Evolutionary conservation across 345 rosid species (phyloP).

Genomic region (Geranium rotundifolium): DNA sequence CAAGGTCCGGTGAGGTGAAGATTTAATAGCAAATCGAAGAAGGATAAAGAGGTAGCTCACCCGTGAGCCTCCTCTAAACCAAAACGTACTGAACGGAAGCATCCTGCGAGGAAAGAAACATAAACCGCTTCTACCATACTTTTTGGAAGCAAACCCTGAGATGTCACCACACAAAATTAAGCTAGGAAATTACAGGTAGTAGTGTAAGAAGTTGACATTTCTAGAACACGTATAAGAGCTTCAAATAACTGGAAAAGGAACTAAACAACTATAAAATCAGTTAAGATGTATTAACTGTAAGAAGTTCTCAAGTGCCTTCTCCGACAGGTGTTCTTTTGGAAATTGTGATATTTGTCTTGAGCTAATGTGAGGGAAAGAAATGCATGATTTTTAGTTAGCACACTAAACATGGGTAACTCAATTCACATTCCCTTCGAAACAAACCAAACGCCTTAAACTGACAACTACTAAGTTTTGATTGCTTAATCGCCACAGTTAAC

Average conservation of each 20-base stretch:
- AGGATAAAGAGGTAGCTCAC: slow-evolving; percentile 25
- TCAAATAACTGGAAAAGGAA: no score
- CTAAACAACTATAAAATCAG: no score
- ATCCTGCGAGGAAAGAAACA: slow-evolving; percentile 83
- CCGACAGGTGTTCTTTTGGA: no score
- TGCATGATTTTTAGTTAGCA: neutral
- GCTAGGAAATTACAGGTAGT: neutral
- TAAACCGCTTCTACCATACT: slow-evolving; percentile 62
- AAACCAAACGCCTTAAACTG: neutral
- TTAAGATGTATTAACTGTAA: no score
- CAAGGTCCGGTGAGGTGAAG: no score
- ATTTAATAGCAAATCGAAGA: slow-evolving; percentile 2
- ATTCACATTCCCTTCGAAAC: neutral
- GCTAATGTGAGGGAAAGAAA: neutral
- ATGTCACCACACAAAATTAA: neutral
- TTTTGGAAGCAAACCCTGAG: slow-evolving; percentile 56
- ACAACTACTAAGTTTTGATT: neutral
- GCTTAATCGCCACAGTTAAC: no score
- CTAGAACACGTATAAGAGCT: no score
- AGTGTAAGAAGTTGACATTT: no score
- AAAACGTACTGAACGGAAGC: slow-evolving; percentile 86
- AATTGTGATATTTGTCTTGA: no score
- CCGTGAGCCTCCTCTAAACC: slow-evolving; percentile 95
- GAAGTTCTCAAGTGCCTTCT: no score
- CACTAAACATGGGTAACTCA: neutral